Conservation (phyloP, 2,329 filamentous ascomycete species). For the Phyllosticta ampelicida region DNA sequence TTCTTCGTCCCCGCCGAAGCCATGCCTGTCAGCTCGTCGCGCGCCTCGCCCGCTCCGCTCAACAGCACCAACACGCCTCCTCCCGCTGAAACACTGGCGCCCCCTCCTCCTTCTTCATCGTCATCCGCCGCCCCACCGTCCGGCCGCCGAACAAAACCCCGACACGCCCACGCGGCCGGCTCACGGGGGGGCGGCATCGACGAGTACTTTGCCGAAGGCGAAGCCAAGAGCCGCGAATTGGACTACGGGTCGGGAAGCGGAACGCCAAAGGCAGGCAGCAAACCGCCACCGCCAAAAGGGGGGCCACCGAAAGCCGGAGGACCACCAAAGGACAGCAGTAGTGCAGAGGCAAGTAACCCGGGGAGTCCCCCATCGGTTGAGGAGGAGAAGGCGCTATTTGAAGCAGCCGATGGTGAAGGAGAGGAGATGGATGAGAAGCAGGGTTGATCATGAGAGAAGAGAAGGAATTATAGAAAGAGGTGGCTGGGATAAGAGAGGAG, state of each 20-base stretch:
- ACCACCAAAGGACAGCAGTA: conserved; percentile 11
- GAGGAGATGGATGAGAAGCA: not conserved
- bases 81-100: not conserved
- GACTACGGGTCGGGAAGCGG: conserved; percentile 23
- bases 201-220: conserved; percentile 37
- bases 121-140: conserved; percentile 4
- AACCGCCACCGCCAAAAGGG: conserved; percentile 28
- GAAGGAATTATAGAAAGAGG: not conserved
- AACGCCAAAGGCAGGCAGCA: conserved; percentile 14
- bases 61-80: conserved; percentile 21
- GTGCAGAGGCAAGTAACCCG: conserved; percentile 14
- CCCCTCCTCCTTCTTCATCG: conserved; percentile 14
- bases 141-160: conserved; percentile 5
- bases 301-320: conserved; percentile 20
- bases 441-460: not conserved
- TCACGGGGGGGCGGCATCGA: conserved; percentile 27
- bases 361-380: conserved; percentile 13
- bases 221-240: conserved; percentile 33
- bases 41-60: conserved; percentile 12
- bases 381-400: conserved; percentile 4
- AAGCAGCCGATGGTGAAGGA: conserved; percentile 5
- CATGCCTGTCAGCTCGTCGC: conserved; percentile 11
- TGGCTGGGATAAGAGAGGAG: too few species aligned
- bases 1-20: conserved; percentile 40
- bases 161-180: conserved; percentile 22